These are phyloP conservation scores for Blastobotrys capitulatus DNA, from an alignment of 1,139 yeast genomes.

Conservation along the genomic window DNA sequence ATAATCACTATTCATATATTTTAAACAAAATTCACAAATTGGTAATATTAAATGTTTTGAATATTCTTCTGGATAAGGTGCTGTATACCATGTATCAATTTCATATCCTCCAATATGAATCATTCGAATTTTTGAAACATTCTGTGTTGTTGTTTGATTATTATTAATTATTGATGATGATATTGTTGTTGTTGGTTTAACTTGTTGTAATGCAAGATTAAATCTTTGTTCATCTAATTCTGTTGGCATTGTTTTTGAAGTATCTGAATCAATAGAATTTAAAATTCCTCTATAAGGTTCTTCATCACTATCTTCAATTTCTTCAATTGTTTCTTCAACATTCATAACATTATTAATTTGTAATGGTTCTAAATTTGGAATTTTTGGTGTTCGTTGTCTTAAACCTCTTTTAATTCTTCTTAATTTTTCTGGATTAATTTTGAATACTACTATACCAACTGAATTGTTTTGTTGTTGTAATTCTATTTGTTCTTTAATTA, in stretches of 20 bases:
- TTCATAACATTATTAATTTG: neutral
- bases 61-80: conserved; percentile 91
- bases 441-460: conserved; percentile 7
- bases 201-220: conserved; percentile 34
- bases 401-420: conserved; percentile 10
- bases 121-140: conserved; percentile 39
- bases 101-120: conserved; percentile 68
- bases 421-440: conserved; percentile 1
- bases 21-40: conserved; percentile 81
- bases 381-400: conserved; percentile 10
- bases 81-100: conserved; percentile 86
- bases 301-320: conserved; percentile 24
- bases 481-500: neutral
- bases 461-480: too few species aligned
- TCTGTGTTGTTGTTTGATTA: conserved; percentile 7
- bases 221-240: conserved; percentile 47
- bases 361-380: conserved; percentile 1
- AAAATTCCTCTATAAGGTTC: conserved; percentile 62
- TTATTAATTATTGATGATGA: conserved; percentile 26
- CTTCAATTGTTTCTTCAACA: conserved; percentile 16
- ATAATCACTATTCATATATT: conserved; percentile 69
- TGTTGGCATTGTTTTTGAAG: conserved; percentile 57
- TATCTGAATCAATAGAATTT: conserved; percentile 53
- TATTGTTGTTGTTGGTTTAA: conserved; percentile 33
- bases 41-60: conserved; percentile 57